Evolutionary conservation across 129 eudicot species (phyloP).

Genomic region (Cynara cardunculus): DNA sequence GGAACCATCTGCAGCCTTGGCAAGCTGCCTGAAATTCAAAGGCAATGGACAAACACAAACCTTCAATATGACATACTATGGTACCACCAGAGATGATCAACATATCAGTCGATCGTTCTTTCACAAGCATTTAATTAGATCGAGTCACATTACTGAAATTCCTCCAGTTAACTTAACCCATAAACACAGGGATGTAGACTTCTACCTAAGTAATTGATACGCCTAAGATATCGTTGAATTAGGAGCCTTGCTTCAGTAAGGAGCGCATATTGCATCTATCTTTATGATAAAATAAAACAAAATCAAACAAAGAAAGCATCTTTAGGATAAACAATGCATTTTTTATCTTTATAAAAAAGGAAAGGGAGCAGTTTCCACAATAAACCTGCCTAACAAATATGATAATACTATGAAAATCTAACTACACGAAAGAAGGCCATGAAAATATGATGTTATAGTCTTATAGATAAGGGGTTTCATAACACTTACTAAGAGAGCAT

Average conservation of each 20-base stretch:
- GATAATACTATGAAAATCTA: neutral
- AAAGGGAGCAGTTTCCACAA: neutral
- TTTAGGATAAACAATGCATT: neutral
- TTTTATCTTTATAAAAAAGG: neutral
- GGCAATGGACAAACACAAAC: conserved; percentile 14
- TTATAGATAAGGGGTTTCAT: neutral
- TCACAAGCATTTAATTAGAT: neutral
- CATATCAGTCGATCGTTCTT: neutral
- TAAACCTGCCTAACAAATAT: neutral
- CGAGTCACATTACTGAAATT: neutral
- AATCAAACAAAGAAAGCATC: neutral
- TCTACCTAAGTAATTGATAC: neutral
- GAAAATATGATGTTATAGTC: neutral
- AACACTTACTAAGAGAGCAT: neutral
- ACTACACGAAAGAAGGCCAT: neutral
- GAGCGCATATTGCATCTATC: neutral
- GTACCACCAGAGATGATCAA: neutral
- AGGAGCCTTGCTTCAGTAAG: neutral
- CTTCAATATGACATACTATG: neutral
- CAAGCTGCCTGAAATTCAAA: conserved; percentile 75
- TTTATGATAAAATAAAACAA: too few species aligned
- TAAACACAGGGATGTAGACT: neutral
- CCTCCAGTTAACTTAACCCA: neutral
- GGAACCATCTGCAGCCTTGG: conserved; percentile 66
- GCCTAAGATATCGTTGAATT: neutral